Conservation (phyloP, 139 green algal genomes). For the Chlorella sp. region DNA sequence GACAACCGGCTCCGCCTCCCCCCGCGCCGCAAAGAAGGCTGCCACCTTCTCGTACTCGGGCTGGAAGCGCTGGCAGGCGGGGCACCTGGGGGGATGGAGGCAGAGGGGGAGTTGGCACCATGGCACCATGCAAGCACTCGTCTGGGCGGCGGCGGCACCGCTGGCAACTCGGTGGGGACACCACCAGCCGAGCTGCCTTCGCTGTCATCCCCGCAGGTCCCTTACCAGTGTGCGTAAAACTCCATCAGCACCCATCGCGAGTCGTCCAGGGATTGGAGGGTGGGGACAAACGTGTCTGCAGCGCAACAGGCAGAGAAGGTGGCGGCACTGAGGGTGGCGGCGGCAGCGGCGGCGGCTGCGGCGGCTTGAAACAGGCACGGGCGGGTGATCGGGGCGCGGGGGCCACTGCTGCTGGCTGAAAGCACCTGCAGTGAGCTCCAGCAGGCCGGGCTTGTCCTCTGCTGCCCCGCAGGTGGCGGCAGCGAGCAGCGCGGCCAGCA, state of each 20-base stretch:
- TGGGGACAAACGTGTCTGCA: neutral
- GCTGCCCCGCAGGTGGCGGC: neutral
- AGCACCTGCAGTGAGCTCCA: constrained; percentile 15
- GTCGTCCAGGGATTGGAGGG: neutral
- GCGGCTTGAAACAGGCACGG: too few species aligned
- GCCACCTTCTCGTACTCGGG: constrained; percentile 65
- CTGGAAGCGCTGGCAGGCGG: constrained; percentile 58
- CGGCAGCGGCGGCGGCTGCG: neutral
- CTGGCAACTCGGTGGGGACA: too few species aligned
- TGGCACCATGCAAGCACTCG: too few species aligned
- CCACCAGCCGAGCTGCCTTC: too few species aligned
- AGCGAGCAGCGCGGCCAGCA: neutral
- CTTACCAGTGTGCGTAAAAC: constrained; percentile 51
- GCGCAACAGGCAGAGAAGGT: too few species aligned
- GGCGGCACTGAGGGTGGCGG: neutral
- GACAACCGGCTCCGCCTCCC: constrained; percentile 41
- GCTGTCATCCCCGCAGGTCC: too few species aligned
- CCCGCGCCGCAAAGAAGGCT: constrained; percentile 37
- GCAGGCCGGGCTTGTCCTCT: constrained; percentile 7
- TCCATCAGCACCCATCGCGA: constrained; percentile 38
- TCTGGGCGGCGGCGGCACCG: too few species aligned
- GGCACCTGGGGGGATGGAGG: constrained; percentile 48
- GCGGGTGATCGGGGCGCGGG: too few species aligned
- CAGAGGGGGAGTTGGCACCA: too few species aligned
- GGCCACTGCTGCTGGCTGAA: neutral